Evolutionary conservation across 192 early-diverging fungal species (phyloP), one percentile per base, ranked within the genome.

Genomic region (Mortierella alpina): DNA sequence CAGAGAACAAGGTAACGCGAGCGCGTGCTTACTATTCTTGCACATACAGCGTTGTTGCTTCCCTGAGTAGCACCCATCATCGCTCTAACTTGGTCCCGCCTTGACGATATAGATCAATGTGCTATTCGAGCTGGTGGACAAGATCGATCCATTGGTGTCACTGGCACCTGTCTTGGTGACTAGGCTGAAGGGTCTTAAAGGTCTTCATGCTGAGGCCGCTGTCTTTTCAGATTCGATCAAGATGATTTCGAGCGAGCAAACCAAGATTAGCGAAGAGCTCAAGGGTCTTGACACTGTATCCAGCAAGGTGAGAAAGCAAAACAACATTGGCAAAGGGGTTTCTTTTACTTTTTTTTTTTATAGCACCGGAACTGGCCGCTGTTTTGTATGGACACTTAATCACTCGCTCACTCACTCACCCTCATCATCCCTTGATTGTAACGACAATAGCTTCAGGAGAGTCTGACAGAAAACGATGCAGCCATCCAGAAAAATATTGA

Each of bases 161-260:
- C 62, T 95, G 72, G 90, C 95, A 0, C 95, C 96, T 5, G 90
- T 93, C 1, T 86, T 96, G 17, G 85, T 96, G 15, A 82, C 90
- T 14, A 89, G 96, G 45, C 82, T 98, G 66, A 92, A 93, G 63
- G 89, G 90, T 8, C 86, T 98, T 47, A 89, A 93, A 59, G 85
- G 85, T 5, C 84, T 98, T 51, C 96, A 98, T 73, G 83, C 87
- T 1, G 95, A 98, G 72, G 94, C 95, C 0, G 86, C 93, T 14
- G 88, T 92, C 49, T 95, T 93, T 70, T 88, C 90, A 13, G 88
- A 94, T 9, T 91, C 89, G 7, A 86, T 97, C 47, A 89, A 90
- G 66, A 88, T 91, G 82, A 85, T 96, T 53, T 86, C 88, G 18
- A 66, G 75, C 15, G 95, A 93, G 61, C 95, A 96, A 66, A 83